Conservation (phyloP, 805 yeast genomes). For the Myxozyma lipomycoides region DNA sequence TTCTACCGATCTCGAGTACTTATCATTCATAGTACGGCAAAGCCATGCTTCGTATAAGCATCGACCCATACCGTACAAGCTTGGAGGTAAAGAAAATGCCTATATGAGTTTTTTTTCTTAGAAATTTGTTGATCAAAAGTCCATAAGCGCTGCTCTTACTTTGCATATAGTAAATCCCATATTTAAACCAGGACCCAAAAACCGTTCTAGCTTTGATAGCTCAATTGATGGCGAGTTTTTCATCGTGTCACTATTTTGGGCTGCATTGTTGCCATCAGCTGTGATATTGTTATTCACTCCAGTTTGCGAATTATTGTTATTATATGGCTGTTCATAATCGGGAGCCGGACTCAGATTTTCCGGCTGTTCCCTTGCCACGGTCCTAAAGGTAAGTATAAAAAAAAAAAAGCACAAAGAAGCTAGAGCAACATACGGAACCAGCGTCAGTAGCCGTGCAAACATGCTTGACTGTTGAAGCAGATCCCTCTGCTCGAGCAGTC, state of each 20-base stretch:
- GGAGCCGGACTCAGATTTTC: neutral
- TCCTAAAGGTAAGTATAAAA: neutral
- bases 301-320: too few relatives aligned
- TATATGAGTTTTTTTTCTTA: constrained; percentile 2
- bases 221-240: neutral
- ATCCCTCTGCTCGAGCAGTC: neutral
- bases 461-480: neutral
- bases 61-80: constrained; percentile 47
- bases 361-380: neutral
- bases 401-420: neutral
- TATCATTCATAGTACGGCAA: constrained; percentile 28
- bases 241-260: too few relatives aligned
- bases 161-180: neutral
- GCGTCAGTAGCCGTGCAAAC: neutral
- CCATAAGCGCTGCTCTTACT: constrained; percentile 1
- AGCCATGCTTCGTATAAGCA: constrained; percentile 39
- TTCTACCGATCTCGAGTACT: constrained; percentile 66
- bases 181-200: neutral
- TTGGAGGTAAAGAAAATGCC: constrained; percentile 68
- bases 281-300: too few relatives aligned
- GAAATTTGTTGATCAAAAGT: neutral
- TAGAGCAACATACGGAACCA: neutral
- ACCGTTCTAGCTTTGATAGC: neutral
- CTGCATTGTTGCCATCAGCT: too few relatives aligned
- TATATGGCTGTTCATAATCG: too few relatives aligned